A percentile compares a stretch with the other conserved stretches of the same genome.
Conservation (phyloP, 2,329 filamentous ascomycete species). For the Ophiostoma pallidulum region DNA sequence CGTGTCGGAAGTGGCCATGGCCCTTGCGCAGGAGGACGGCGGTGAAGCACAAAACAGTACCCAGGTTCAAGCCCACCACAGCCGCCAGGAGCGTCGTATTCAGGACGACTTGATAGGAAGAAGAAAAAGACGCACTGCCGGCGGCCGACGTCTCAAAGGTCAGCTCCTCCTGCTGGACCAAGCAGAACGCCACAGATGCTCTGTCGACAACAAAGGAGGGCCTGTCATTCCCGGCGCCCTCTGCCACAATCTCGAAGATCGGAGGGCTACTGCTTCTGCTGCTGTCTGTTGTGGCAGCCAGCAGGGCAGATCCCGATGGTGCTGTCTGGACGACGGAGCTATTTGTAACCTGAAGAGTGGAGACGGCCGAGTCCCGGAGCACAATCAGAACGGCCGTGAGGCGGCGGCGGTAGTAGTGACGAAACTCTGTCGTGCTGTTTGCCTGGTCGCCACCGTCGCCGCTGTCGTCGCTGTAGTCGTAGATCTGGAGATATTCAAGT, state of each 20-base stretch:
- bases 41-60: conserved; percentile 23
- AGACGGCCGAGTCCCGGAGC: not conserved
- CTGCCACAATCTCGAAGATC: not conserved
- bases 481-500: not conserved
- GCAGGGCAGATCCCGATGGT: conserved; percentile 7
- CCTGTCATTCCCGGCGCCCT: not conserved
- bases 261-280: conserved; percentile 4
- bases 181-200: conserved; percentile 25
- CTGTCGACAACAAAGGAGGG: conserved; percentile 16
- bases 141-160: conserved; percentile 12
- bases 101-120: conserved; percentile 32
- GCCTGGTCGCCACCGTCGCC: too few relatives aligned
- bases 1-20: conserved; percentile 23
- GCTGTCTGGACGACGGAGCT: conserved; percentile 11
- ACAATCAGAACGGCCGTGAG: conserved; percentile 6
- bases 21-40: conserved; percentile 22
- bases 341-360: not conserved
- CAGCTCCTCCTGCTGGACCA: too few relatives aligned
- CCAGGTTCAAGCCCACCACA: conserved; percentile 33
- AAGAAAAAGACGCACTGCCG: too few relatives aligned
- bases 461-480: not conserved
- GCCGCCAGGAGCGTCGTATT: conserved; percentile 35
- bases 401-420: too few relatives aligned
- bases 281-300: not conserved
- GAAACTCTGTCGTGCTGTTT: too few relatives aligned